Base-by-base conservation (phyloP, 306 rosid genomes). In the Canavalia ensiformis region DNA sequence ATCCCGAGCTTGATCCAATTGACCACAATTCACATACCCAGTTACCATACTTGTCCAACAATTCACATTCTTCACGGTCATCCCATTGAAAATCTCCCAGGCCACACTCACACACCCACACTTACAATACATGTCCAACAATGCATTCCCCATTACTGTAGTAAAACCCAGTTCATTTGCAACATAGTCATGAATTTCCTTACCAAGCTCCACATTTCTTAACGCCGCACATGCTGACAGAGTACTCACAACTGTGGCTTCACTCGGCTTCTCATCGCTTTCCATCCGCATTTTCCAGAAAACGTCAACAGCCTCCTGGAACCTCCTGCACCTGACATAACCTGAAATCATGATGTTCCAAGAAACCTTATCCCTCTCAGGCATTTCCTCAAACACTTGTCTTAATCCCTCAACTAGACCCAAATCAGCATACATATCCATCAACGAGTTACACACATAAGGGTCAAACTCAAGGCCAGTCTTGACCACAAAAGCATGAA, bases 31-130 rank as follows among this genome's bases (percentile, higher is more conserved):
- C 67, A 88, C 86, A 79, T 87, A 89, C 67, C 92, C 97, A 71
- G 90, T 88, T 47, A 91, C 87, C 92, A 94, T 85, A 63, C 90
- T 88, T 3, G 98, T 94, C 94, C 93, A 91, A 84, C 90, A 91
- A 71, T 80, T 87, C 68, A 91, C 90, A 81, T 94, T 91, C 78
- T 79, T 90, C 31, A 13, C 6, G 0, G 34, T 73, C 88, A 91
- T 85, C 65, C 78, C 90, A 76, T 90, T 82, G 46, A 91, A 91
- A 50, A 88, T 35, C 28, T 82, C 51, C 64, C 83, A 72, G 2
- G 93, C 94, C 28, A 84, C 71, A 59, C 54, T 68, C 52, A 90
- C 75, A 72, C 49, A 49, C 8, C 95, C 94, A 81, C 88, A 86
- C 81, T 90, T 91, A 25, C 88, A 93, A 63, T 91, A 91, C 94